A percentile compares a stretch with the other conserved stretches of the same genome.
Evolutionary conservation across 352 stramenopile genomes (phyloP).

Genomic region (Blastocystis sp.): DNA sequence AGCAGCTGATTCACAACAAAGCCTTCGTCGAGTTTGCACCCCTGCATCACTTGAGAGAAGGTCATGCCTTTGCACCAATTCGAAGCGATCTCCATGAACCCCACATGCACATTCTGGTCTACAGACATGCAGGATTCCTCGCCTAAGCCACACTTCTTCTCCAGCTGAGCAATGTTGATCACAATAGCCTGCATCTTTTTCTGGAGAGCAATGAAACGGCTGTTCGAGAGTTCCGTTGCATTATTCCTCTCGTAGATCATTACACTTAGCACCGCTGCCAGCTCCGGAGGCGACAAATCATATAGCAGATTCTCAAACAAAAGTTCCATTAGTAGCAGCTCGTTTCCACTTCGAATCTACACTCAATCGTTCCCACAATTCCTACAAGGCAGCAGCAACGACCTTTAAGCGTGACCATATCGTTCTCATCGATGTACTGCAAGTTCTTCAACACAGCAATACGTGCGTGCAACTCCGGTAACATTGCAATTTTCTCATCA

Average conservation of each 20-base stretch:
- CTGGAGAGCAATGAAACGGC: conserved; percentile 72
- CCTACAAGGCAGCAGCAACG: conserved; percentile 82
- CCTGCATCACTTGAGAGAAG: conserved; percentile 88
- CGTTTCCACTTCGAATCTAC: conserved; percentile 95
- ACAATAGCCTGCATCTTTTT: conserved; percentile 79
- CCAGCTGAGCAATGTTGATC: conserved; percentile 68
- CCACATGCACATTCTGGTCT: conserved; percentile 65
- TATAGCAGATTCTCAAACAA: conserved; percentile 96
- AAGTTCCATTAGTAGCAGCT: conserved; percentile 94
- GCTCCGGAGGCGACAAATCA: conserved; percentile 88
- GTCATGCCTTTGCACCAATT: conserved; percentile 93
- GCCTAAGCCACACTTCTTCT: conserved; percentile 74
- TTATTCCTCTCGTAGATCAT: conserved; percentile 92
- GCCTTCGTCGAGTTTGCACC: conserved; percentile 92
- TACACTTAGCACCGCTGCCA: conserved; percentile 86
- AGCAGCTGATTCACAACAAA: conserved; percentile 95
- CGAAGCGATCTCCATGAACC: conserved; percentile 81
- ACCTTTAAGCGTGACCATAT: conserved; percentile 87
- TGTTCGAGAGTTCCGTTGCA: conserved; percentile 71
- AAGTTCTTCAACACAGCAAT: conserved; percentile 28
- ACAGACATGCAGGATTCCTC: conserved; percentile 68
- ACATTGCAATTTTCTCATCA: background rate
- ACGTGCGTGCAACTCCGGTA: conserved; percentile 23
- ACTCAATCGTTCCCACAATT: background rate
- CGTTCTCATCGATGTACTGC: conserved; percentile 35